These are phyloP conservation scores for Yamadazyma philogaea DNA, from an alignment of 805 yeast species.

Conservation along the genomic window DNA sequence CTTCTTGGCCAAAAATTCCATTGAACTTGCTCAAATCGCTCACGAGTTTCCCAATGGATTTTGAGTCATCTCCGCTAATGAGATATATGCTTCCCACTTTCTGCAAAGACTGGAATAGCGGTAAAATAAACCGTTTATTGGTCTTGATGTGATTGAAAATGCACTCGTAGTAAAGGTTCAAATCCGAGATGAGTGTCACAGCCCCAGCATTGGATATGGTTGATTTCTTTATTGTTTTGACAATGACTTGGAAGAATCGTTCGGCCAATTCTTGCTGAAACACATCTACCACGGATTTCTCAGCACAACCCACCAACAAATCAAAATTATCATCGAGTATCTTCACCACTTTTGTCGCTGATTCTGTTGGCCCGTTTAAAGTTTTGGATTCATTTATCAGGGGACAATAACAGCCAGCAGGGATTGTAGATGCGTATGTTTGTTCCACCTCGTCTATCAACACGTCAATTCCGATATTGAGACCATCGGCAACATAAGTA, in stretches of 20 bases:
- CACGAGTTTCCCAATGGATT: constrained; percentile 77
- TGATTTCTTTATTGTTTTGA: constrained; percentile 69
- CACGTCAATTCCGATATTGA: constrained; percentile 88
- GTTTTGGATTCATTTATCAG: constrained; percentile 36
- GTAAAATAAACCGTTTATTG: constrained; percentile 65
- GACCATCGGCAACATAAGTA: constrained; percentile 86
- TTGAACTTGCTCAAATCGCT: constrained; percentile 82
- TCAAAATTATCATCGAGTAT: constrained; percentile 70
- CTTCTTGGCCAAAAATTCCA: constrained; percentile 89
- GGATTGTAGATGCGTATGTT: constrained; percentile 25
- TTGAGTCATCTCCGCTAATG: constrained; percentile 68
- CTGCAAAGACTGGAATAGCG: constrained; percentile 75
- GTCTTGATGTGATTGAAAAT: constrained; percentile 47
- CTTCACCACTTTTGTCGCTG: constrained; percentile 61
- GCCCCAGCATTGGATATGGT: constrained; percentile 82
- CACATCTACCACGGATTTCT: constrained; percentile 82
- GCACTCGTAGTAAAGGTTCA: constrained; percentile 76
- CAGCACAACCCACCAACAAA: constrained; percentile 76
- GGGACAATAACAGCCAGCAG: constrained; percentile 48
- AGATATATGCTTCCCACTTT: constrained; percentile 82
- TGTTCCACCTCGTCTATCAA: constrained; percentile 76
- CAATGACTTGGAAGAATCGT: constrained; percentile 71
- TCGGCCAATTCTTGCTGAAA: constrained; percentile 94
- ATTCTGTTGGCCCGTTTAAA: constrained; percentile 46
- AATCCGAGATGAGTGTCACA: constrained; percentile 71